Evolutionary conservation across 345 rosid species (phyloP), one percentile per base, ranked within the genome.

Genomic region (Lumnitzera littorea): DNA sequence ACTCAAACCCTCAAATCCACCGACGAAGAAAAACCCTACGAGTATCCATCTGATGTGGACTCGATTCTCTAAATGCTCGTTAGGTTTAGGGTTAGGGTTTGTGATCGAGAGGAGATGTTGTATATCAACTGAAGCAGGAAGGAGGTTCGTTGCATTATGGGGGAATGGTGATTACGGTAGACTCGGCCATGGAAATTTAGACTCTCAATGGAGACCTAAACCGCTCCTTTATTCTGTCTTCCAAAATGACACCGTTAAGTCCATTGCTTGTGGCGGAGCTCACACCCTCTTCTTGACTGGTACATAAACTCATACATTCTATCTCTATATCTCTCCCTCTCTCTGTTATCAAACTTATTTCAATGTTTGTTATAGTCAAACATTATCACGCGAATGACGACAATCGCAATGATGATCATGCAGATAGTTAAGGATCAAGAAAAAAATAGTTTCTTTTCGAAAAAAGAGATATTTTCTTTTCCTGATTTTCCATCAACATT

Each of bases 241-340:
- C 55, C 62, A 60, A 17, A 62, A 70, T 60, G 82, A 77, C 5
- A 23, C 62, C 62, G 81, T 87, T 55, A 80, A 68, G 48, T 77
- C 95, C 70, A 63, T 89, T 20, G 78, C 97, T 71, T 94, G 99
- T 59, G 97, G 99, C 25, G 96, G 99, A 46, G 96, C 99, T 65
- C 99, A 89, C 70, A 83, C 99, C 29, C 88, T 94, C 54, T 87
- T 94, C 87, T 81, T 91, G 64, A 82, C 98, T 55, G 95, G 98
- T 58, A 56, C 29, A 56, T 36, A 36, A 1, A 9, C 9, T 36
- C 43, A 36, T 36, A 5, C 11, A 50, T 36, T 65, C 46, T 20
- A 20, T 20, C 20, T 20, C 20, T 20, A 20, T 20, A 20, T 16
- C 3, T 15, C 24, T 27, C 2, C 23, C 41, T 47, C 50, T 23